Percentiles rank a stretch among this genome's conserved stretches.
phyloP scores from a whole-genome alignment of 257 asterid genomes.

The Nicotiana tabacum region DNA sequence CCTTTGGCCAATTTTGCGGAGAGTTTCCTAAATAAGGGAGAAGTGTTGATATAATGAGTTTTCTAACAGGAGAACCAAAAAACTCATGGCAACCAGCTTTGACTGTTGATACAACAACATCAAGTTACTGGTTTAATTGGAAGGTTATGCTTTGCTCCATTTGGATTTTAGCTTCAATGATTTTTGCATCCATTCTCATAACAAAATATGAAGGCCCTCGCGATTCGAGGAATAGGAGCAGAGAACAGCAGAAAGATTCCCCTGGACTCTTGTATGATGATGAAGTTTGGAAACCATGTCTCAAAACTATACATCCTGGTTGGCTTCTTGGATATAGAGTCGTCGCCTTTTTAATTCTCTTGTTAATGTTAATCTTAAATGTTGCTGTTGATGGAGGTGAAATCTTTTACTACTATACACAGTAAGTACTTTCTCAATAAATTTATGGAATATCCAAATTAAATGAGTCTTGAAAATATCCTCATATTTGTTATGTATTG shows the following conservation, averaged over 20 bases:
- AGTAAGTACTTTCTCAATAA: slow-evolving; percentile 42
- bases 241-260: slow-evolving; percentile 26
- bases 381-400: slow-evolving; percentile 64
- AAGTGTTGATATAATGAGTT: slow-evolving; percentile 41
- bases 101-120: slow-evolving; percentile 66
- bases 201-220: slow-evolving; percentile 56
- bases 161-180: slow-evolving; percentile 61
- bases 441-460: background rate
- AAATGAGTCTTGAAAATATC: background rate
- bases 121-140: slow-evolving; percentile 92
- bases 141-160: slow-evolving; percentile 63
- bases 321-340: slow-evolving; percentile 74
- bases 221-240: slow-evolving; percentile 17
- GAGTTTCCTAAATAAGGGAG: background rate
- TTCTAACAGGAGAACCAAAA: slow-evolving; percentile 70
- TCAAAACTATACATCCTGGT: slow-evolving; percentile 66
- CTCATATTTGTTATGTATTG: background rate
- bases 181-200: slow-evolving; percentile 62
- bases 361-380: slow-evolving; percentile 63
- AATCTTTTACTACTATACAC: slow-evolving; percentile 80
- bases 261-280: slow-evolving; percentile 33
- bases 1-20: background rate
- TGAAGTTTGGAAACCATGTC: slow-evolving; percentile 88
- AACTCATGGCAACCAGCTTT: slow-evolving; percentile 78
- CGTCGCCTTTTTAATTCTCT: slow-evolving; percentile 64